These are phyloP conservation scores for Eucalyptus shirleyi DNA, from an alignment of 345 rosid genomes.

Conservation along the genomic window DNA sequence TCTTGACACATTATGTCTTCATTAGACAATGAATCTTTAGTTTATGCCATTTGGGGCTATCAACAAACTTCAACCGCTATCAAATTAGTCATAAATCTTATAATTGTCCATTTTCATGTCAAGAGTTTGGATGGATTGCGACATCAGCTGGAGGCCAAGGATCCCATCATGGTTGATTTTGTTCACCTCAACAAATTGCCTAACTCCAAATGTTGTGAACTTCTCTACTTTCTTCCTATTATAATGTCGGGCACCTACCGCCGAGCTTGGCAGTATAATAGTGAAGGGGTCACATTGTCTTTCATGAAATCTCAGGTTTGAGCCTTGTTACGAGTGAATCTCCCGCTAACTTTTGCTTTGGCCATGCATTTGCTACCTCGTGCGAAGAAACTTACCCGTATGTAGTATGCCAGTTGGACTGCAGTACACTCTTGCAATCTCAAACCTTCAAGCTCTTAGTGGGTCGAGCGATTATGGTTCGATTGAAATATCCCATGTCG, in stretches of 20 bases:
- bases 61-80: neutral
- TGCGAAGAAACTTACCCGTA: neutral
- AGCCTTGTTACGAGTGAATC: neutral
- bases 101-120: neutral
- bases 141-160: neutral
- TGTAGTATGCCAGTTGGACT: neutral
- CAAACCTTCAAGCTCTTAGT: neutral
- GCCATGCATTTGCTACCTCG: neutral
- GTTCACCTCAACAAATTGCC: neutral
- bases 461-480: neutral
- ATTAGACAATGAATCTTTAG: neutral
- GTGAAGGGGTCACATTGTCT: neutral
- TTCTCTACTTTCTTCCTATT: neutral
- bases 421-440: neutral
- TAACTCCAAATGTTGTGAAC: neutral
- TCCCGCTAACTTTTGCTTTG: neutral
- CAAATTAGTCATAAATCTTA: neutral
- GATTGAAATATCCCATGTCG: neutral
- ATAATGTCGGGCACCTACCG: neutral
- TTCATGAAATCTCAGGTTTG: neutral
- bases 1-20: neutral
- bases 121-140: neutral
- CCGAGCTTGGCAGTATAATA: neutral
- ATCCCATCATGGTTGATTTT: neutral
- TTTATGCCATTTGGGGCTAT: neutral